phyloP scores from a whole-genome alignment of 2,329 filamentous ascomycete genomes.

The Bipolaris gigantea region DNA sequence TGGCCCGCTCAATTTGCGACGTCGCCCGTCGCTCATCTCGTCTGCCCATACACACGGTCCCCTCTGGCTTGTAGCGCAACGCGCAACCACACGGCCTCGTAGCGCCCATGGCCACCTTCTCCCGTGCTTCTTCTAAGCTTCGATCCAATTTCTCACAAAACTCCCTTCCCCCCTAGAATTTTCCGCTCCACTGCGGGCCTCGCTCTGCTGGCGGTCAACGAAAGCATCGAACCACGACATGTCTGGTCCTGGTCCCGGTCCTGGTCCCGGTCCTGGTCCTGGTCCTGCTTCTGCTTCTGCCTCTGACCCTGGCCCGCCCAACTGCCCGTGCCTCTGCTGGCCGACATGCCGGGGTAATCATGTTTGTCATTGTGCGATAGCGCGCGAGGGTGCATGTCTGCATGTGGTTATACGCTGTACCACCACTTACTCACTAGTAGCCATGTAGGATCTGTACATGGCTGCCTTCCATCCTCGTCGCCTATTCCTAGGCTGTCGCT shows the following conservation, averaged over 20 bases:
- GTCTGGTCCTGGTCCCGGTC: no score
- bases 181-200: conserved; percentile 25
- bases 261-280: not conserved
- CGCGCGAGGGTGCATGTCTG: no score
- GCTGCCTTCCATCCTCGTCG: not conserved
- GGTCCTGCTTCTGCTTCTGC: conserved; percentile 4
- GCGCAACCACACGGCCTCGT: conserved; percentile 28
- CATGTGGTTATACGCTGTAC: no score
- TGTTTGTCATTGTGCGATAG: conserved; percentile 7
- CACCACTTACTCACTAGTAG: no score
- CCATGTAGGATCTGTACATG: no score
- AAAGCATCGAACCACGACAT: conserved; percentile 10
- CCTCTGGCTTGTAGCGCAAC: conserved; percentile 12
- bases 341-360: conserved; percentile 5
- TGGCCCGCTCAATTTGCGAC: conserved; percentile 35
- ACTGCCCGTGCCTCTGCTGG: conserved; percentile 12
- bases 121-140: conserved; percentile 45
- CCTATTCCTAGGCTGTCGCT: conserved; percentile 17
- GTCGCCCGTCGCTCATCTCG: conserved; percentile 10
- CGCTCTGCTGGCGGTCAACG: conserved; percentile 33
- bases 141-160: conserved; percentile 34
- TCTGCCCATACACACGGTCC: conserved; percentile 18
- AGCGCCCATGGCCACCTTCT: conserved; percentile 38
- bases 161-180: conserved; percentile 31
- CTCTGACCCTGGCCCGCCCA: conserved; percentile 15